Conservation (phyloP, 176 grass and related monocot genomes). For the Oryza glumipatula region DNA sequence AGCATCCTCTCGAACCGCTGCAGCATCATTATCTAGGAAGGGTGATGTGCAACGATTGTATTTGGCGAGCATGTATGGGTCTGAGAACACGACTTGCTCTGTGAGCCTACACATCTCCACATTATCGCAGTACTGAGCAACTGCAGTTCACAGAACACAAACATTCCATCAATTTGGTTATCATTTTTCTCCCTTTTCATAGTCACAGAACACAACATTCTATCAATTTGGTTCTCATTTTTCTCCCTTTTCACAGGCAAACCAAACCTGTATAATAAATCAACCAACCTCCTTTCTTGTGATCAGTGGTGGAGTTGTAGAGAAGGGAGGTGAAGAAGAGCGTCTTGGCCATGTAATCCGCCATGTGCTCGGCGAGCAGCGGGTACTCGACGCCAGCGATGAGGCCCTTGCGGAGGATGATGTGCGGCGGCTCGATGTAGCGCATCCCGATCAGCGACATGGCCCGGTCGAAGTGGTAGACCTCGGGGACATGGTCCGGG, state of each 20-base stretch:
- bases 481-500: slow-evolving; percentile 81
- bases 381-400: slow-evolving; percentile 88
- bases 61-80: slow-evolving; percentile 77
- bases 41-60: slow-evolving; percentile 83
- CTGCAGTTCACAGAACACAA: slow-evolving; percentile 43
- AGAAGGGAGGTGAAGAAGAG: slow-evolving; percentile 91
- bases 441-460: slow-evolving; percentile 94
- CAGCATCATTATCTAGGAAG: slow-evolving; percentile 75
- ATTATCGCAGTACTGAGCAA: slow-evolving; percentile 86
- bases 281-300: slow-evolving; percentile 68
- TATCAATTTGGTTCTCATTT: background rate
- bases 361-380: slow-evolving; percentile 77
- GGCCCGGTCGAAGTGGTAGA: slow-evolving; percentile 87
- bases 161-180: background rate
- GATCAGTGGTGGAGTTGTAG: slow-evolving; percentile 72
- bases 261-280: background rate
- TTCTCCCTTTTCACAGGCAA: background rate
- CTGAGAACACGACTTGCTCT: slow-evolving; percentile 89
- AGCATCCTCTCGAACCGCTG: slow-evolving; percentile 65
- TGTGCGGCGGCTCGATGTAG: slow-evolving; percentile 82
- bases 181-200: background rate
- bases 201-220: background rate
- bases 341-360: slow-evolving; percentile 79
- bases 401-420: slow-evolving; percentile 96
- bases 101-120: slow-evolving; percentile 89